These are phyloP conservation scores for Cicer judaicum DNA, from an alignment of 306 rosid species.

Conservation along the genomic window DNA sequence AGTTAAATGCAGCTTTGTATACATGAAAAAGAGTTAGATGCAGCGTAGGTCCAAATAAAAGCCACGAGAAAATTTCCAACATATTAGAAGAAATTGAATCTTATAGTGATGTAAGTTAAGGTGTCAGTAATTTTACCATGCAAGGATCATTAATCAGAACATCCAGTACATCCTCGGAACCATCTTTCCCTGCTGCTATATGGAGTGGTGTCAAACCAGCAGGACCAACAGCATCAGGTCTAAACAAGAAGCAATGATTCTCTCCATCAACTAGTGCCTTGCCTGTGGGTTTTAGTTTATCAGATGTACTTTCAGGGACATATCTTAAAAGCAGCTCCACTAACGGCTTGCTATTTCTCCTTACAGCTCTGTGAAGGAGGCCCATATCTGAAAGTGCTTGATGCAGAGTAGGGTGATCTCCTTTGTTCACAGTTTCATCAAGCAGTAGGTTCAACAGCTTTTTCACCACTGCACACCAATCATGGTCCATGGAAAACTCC, in stretches of 20 bases:
- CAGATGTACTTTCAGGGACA: conserved; percentile 53
- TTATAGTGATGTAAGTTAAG: conserved; percentile 29
- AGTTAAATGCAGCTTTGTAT: conserved; percentile 25
- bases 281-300: conserved; percentile 48
- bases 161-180: conserved; percentile 74
- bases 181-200: conserved; percentile 89
- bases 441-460: conserved; percentile 71
- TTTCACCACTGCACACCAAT: conserved; percentile 85
- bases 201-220: conserved; percentile 89
- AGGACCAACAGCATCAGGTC: conserved; percentile 81
- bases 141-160: conserved; percentile 86
- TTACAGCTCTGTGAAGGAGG: conserved; percentile 89
- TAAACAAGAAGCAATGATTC: conserved; percentile 62
- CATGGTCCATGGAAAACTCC: conserved; percentile 92
- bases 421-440: conserved; percentile 68
- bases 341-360: conserved; percentile 70
- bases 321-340: conserved; percentile 82
- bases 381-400: conserved; percentile 72
- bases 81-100: conserved; percentile 5
- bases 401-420: conserved; percentile 61
- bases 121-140: conserved; percentile 61
- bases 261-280: conserved; percentile 47
- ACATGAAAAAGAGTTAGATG: conserved; percentile 1
- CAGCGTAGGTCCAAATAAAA: conserved; percentile 19
- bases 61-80: neutral